These are phyloP conservation scores for Trichomonas tenax DNA, from an alignment of 208 protist species.

Conservation along the genomic window DNA sequence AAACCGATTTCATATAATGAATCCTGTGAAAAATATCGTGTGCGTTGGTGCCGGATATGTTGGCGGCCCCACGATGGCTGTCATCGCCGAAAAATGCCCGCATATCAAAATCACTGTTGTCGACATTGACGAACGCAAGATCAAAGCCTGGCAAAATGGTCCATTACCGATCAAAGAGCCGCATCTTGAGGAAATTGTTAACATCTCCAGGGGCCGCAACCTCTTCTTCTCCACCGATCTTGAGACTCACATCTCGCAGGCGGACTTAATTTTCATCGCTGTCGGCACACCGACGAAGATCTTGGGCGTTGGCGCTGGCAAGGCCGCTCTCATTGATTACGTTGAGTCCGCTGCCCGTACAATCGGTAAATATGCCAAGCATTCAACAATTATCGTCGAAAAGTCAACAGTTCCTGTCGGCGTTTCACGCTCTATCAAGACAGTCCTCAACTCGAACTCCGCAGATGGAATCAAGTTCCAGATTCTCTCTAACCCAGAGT, in stretches of 20 bases:
- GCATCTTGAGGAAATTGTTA: constrained; percentile 60
- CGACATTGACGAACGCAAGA: constrained; percentile 64
- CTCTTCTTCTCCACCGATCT: constrained; percentile 79
- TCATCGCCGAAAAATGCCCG: constrained; percentile 75
- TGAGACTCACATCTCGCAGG: constrained; percentile 46
- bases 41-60: constrained; percentile 80
- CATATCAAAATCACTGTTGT: constrained; percentile 66
- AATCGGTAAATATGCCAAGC: constrained; percentile 15
- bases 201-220: constrained; percentile 49
- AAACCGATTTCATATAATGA: neutral
- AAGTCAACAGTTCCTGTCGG: constrained; percentile 72
- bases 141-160: constrained; percentile 71
- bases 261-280: constrained; percentile 82
- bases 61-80: constrained; percentile 78
- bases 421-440: constrained; percentile 45
- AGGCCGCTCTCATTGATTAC: constrained; percentile 29
- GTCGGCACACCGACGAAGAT: constrained; percentile 88
- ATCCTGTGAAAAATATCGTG: constrained; percentile 1
- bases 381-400: constrained; percentile 69
- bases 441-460: constrained; percentile 39
- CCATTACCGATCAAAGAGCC: constrained; percentile 56
- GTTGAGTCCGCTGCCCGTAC: neutral
- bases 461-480: constrained; percentile 51
- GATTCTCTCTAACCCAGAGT: constrained; percentile 88
- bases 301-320: constrained; percentile 59